Evolutionary conservation across 371 early-diverging fungal genomes (phyloP).

Genomic region (Circinella minor): DNA sequence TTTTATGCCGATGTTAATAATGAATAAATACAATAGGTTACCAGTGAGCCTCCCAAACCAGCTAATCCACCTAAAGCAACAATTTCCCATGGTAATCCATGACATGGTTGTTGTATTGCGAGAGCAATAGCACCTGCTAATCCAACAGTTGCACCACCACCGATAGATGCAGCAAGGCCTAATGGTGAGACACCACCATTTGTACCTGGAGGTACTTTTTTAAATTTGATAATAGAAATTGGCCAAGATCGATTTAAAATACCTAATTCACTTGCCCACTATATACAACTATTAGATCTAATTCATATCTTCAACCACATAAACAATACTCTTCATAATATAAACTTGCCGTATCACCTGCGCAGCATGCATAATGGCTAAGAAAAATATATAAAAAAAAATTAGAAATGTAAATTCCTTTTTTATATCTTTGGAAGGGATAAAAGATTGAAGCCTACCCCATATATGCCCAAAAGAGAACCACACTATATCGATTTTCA

Average conservation of each 20-base stretch:
- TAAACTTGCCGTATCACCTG: slow-evolving; percentile 77
- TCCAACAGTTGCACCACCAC: slow-evolving; percentile 81
- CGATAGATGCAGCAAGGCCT: slow-evolving; percentile 69
- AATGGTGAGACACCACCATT: slow-evolving; percentile 82
- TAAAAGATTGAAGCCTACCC: slow-evolving; percentile 37
- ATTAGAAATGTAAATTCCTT: neutral
- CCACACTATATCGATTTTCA: slow-evolving; percentile 35
- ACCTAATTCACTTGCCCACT: slow-evolving; percentile 91
- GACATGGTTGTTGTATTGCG: slow-evolving; percentile 48
- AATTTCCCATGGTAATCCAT: slow-evolving; percentile 42
- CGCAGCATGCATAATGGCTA: slow-evolving; percentile 84
- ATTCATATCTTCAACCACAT: neutral
- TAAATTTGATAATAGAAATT: slow-evolving; percentile 72
- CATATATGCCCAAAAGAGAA: slow-evolving; percentile 59
- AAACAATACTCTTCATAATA: too few species aligned
- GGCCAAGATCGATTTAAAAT: slow-evolving; percentile 77
- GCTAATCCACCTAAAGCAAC: slow-evolving; percentile 58
- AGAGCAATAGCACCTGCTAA: slow-evolving; percentile 61
- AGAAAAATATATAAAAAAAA: too few species aligned
- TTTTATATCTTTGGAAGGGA: too few species aligned
- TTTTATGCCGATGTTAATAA: neutral
- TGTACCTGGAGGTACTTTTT: slow-evolving; percentile 85
- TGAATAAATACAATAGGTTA: slow-evolving; percentile 6
- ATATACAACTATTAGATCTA: neutral
- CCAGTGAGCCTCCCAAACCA: slow-evolving; percentile 78